Base-by-base conservation (phyloP, 805 yeast species). In the Pichia scutulata region DNA sequence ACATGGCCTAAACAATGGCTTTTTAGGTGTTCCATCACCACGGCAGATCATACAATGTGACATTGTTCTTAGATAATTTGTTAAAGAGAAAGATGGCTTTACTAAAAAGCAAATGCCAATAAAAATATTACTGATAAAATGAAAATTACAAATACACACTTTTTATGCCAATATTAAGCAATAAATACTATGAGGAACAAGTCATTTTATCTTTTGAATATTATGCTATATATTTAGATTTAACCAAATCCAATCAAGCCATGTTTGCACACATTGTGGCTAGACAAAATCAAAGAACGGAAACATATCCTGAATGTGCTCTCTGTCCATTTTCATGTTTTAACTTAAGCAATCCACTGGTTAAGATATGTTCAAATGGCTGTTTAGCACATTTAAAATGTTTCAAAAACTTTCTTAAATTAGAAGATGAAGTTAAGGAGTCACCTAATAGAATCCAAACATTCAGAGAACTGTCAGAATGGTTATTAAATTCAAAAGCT, bases 1-100 rank as follows among this genome's bases (percentile, higher is more conserved):
- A 21, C 52, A 50, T 33, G 52, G 52, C 9, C 13, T 21, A 4
- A 50, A 23, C 23, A 50, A 33, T 4, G 49, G 49, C 1, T 42
- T 30, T 2, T 42, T 14, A 10, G 12, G 3, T 13, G 49, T 46
- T 7, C 30, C 47, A 8, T 50, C 49, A 4, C 46, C 52, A 37
- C 42, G 23, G 23, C 52, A 50, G 4, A 50, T 42, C 16, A 25
- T 36, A 21, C 52, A 50, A 42, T 42, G 44, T 2, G 46, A 3
- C 49, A 42, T 39, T n/a, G n/a, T n/a, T 14, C 4, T 37, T 4
- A 9, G 22, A 1, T n/a, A 3, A 14, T 7, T 21, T 33, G 19
- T 4, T 12, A 13, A 21, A 21, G n/a, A 21, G 21, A 7, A 4
- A 13, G n/a, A 21, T 9, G 23, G n/a, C n/a, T 18, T 18, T 19